Conservation (phyloP, 495 filamentous ascomycete genomes). For the Beverwykella pulmonaria region DNA sequence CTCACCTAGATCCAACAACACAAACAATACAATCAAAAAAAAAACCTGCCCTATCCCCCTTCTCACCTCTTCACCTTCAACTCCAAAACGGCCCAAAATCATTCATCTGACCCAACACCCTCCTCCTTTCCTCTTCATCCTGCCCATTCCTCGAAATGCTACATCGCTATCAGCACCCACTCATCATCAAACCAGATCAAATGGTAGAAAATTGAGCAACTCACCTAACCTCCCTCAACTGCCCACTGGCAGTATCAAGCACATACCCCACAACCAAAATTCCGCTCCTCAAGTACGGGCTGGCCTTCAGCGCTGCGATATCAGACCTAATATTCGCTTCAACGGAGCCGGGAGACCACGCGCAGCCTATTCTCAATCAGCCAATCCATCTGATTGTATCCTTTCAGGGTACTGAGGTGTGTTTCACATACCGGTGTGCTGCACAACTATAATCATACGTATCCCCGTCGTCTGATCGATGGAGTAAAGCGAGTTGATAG, state of each 20-base stretch:
- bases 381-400: neutral
- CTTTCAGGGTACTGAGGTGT: neutral
- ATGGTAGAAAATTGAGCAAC: neutral
- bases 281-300: constrained; percentile 19
- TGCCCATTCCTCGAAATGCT: constrained; percentile 13
- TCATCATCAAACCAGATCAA: neutral
- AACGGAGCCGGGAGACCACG: constrained; percentile 6
- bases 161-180: neutral
- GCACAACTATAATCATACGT: constrained; percentile 42
- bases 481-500: constrained; percentile 37
- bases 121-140: constrained; percentile 15
- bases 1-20: too few relatives aligned
- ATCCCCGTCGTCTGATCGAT: constrained; percentile 39
- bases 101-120: constrained; percentile 20
- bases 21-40: too few relatives aligned
- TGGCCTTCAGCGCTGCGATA: constrained; percentile 10
- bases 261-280: constrained; percentile 27
- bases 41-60: too few relatives aligned
- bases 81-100: constrained; percentile 33
- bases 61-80: neutral
- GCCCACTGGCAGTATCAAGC: constrained; percentile 23
- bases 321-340: constrained; percentile 22
- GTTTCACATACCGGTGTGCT: constrained; percentile 30
- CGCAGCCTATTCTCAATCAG: neutral
- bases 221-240: constrained; percentile 30